phyloP scores from a whole-genome alignment of 768 basidiomycete species.

The Lactifluus rugatus region DNA sequence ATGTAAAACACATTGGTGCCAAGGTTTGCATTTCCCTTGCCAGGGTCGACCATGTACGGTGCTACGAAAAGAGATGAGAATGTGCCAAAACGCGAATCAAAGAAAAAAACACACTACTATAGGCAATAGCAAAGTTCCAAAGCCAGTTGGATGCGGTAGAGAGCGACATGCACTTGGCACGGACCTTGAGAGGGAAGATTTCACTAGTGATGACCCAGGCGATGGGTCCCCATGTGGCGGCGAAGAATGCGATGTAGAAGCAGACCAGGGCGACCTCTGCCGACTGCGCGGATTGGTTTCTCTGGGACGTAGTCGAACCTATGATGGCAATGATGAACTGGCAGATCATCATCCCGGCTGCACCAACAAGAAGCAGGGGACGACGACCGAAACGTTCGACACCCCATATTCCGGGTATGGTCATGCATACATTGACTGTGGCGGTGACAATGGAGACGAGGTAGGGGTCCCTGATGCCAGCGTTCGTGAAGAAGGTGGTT shows the following conservation, averaged over 20 bases:
- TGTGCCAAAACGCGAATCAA: neutral
- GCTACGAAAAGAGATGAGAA: constrained; percentile 23
- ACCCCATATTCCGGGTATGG: constrained; percentile 69
- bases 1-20: constrained; percentile 79
- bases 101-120: constrained; percentile 1
- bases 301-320: constrained; percentile 38
- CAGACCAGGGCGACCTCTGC: constrained; percentile 38
- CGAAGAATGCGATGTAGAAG: constrained; percentile 37
- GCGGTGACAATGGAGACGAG: constrained; percentile 58
- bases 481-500: constrained; percentile 38
- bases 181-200: constrained; percentile 75
- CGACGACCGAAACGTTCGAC: constrained; percentile 81
- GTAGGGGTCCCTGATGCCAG: constrained; percentile 37
- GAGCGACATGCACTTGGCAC: constrained; percentile 74
- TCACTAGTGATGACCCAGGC: constrained; percentile 61
- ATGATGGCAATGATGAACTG: constrained; percentile 72
- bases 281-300: constrained; percentile 42
- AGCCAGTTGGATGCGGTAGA: constrained; percentile 69
- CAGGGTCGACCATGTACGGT: constrained; percentile 40
- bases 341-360: constrained; percentile 74
- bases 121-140: constrained; percentile 67
- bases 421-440: constrained; percentile 72
- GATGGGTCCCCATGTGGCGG: constrained; percentile 64
- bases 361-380: constrained; percentile 68
- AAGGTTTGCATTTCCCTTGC: constrained; percentile 43